Evolutionary conservation across 345 rosid species (phyloP).

Genomic region (Acer yangbiense): DNA sequence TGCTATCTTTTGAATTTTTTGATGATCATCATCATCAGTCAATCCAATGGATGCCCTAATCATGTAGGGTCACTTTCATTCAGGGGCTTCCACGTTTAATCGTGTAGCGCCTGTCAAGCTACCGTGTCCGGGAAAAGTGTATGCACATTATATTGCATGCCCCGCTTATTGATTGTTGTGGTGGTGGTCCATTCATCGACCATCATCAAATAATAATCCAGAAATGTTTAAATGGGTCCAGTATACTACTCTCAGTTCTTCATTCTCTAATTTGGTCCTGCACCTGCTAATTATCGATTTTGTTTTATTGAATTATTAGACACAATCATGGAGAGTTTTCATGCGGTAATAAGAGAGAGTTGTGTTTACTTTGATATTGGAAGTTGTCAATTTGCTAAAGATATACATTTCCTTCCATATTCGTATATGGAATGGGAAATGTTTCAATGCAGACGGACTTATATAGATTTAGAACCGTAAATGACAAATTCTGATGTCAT

Average conservation of each 20-base stretch:
- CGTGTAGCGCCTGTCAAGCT: neutral
- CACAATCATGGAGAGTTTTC: slow-evolving; percentile 4
- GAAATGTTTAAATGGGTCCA: neutral
- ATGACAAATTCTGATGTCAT: too few species aligned
- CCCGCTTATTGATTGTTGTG: neutral
- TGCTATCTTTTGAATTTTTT: neutral
- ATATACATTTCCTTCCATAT: neutral
- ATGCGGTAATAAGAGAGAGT: slow-evolving; percentile 2
- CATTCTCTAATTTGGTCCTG: neutral
- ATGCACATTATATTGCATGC: neutral
- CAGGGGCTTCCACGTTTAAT: slow-evolving; percentile 6
- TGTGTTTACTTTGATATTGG: too few species aligned
- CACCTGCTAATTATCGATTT: neutral
- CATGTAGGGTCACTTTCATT: slow-evolving; percentile 9
- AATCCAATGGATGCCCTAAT: neutral
- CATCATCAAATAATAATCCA: neutral
- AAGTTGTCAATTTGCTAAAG: neutral
- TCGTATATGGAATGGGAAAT: neutral
- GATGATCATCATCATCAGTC: neutral
- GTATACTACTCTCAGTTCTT: too few species aligned
- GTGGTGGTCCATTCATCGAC: neutral
- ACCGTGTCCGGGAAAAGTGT: neutral
- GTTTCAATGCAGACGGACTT: too few species aligned
- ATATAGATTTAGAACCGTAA: too few species aligned
- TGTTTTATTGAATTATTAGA: too few species aligned